Evolutionary conservation across 768 basidiomycete genomes (phyloP), one percentile per base, ranked within the genome.

Genomic region (Russula sp.): DNA sequence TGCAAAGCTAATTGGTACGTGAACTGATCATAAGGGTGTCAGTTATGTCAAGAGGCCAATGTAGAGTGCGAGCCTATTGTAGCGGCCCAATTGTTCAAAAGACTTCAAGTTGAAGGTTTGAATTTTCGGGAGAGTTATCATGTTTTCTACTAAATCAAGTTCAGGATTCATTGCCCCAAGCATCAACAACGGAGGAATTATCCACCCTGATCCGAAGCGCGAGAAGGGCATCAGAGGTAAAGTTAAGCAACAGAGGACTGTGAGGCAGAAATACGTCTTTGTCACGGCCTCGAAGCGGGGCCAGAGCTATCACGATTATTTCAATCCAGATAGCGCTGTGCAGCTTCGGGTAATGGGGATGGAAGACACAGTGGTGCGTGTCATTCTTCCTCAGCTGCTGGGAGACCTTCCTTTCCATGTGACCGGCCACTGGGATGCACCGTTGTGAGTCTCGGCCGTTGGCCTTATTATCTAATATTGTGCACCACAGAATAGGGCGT

Each of bases 51-150:
- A 36, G 54, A 68, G 34, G 52, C 61, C 39, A 57, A 11, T 35
- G 45, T 63, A 84, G 87, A 80, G 43, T 83, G 82, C 51, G 77
- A 82, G 57, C 75, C 78, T 50, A 70, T 77, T 16, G 75, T 85
- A 7, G 80, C 83, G 36, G 78, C 80, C 3, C 86, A 87, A 65
- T 72, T 90, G 38, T 79, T 90, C 68, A 84, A 82, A 68, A 75
- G 85, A 49, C 78, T 92, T 16, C 86, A 90, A 72, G 76, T 77
- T 39, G 86, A 91, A 78, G 87, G 90, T 87, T 16, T 32, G 4
- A 18, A 8, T 62, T 57, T 38, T 49, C 13, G 22, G 41, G n/a
- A 36, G 52, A 34, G 20, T 16, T 38, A 56, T 34, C 18, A 5
- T 46, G 22, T 48, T 42, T 5, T 45, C 1, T 16, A 16, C 39